Conservation (phyloP, 2,329 filamentous ascomycete species). For the Sclerotiophoma versabilis region DNA sequence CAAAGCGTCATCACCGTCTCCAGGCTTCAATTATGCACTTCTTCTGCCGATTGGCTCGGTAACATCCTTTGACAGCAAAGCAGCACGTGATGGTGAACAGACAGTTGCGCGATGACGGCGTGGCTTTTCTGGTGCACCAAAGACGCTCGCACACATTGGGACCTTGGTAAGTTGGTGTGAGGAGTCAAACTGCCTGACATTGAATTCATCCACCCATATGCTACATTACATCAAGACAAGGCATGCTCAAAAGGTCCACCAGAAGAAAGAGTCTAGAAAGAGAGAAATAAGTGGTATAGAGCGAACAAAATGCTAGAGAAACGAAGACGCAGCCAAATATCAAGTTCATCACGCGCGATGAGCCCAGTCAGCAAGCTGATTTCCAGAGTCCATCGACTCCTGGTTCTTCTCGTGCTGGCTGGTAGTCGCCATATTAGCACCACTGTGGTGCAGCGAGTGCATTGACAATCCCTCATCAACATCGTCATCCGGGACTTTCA, state of each 20-base stretch:
- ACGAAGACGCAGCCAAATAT: neutral
- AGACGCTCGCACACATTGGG: neutral
- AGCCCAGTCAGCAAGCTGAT: slow-evolving; percentile 47
- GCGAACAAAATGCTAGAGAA: neutral
- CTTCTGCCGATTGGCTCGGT: slow-evolving; percentile 16
- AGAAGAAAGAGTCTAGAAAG: neutral
- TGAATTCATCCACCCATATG: slow-evolving; percentile 9
- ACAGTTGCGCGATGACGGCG: slow-evolving; percentile 3
- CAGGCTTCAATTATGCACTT: slow-evolving; percentile 4
- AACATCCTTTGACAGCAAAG: slow-evolving; percentile 1
- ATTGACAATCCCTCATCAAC: slow-evolving; percentile 47
- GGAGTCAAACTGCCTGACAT: neutral
- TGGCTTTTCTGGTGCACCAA: neutral
- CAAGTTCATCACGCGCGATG: slow-evolving; percentile 33
- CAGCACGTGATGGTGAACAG: slow-evolving; percentile 9
- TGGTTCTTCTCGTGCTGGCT: slow-evolving; percentile 49
- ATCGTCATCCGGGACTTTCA: slow-evolving; percentile 55
- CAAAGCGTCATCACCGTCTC: slow-evolving; percentile 15
- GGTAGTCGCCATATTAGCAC: slow-evolving; percentile 35
- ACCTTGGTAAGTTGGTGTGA: neutral
- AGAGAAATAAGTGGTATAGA: slow-evolving; percentile 12
- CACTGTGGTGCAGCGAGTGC: slow-evolving; percentile 39
- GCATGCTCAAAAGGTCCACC: neutral
- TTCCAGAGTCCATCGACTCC: slow-evolving; percentile 44
- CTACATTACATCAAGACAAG: slow-evolving; percentile 7